Evolutionary conservation across 2,329 filamentous ascomycete species (phyloP), one percentile per base, ranked within the genome.

Genomic region (Calonectria pauciramosa): DNA sequence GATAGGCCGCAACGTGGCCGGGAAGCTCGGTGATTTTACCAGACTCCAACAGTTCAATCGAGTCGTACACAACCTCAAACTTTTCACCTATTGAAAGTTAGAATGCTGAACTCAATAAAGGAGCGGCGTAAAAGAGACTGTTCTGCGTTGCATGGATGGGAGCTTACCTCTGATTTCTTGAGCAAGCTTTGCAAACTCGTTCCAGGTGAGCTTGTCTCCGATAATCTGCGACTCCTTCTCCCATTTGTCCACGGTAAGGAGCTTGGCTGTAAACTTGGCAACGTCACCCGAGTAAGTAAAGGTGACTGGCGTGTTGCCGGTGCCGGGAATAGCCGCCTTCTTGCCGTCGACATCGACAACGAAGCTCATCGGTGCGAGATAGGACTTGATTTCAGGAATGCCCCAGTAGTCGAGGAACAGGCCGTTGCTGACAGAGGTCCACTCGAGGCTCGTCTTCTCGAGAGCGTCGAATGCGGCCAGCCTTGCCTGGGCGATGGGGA

Each of bases 331-430:
- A 6, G n/a, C 32, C 1, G 56, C 56, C n/a, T 41, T 60, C n/a
- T 60, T 60, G 34, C 56, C 56, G 18, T 38, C 56, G 6, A 7
- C 14, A 41, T 60, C 56, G 16, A 60, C n/a, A 14, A 41, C 34
- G 7, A 60, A 26, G 23, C 34, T 38, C 30, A 4, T 4, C 26
- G 56, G 56, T 10, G 56, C n/a, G 9, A 60, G 34, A 13, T 60
- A 60, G n/a, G 56, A 60, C 34, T 60, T 60, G 56, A 60, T 20
- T 18, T 60, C 36, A 14, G 56, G 56, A 13, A 60, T 60, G 20
- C 56, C 56, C 56, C 56, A 60, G 56, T 60, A 60, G n/a, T 60
- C 56, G 16, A 60, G 56, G 56, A 60, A 60, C n/a, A 60, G 13
- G 13, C 56, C 56, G 23, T 60, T 60, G 34, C 34, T 16, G 3